Conservation (phyloP, 768 basidiomycete genomes). For the Kwoniella dendrophila region DNA sequence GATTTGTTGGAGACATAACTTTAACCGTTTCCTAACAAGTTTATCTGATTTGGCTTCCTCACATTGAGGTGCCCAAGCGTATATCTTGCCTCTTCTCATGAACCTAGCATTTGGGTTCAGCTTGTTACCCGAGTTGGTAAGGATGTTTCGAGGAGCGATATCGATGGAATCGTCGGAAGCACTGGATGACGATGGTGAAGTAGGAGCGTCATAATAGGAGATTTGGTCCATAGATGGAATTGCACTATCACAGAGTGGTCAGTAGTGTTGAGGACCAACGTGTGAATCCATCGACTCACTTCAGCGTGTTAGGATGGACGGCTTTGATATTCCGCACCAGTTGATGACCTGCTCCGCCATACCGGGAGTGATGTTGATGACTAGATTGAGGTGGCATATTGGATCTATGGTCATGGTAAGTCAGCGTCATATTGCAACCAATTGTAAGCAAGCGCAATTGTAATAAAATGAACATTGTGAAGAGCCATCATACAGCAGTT, state of each 20-base stretch:
- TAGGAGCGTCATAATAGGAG: slow-evolving; percentile 39
- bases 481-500: slow-evolving; percentile 45
- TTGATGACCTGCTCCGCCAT: not conserved
- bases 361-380: slow-evolving; percentile 13
- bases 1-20: slow-evolving; percentile 36
- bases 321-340: not conserved
- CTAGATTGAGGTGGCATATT: slow-evolving; percentile 11
- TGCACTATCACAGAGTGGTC: slow-evolving; percentile 23
- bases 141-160: slow-evolving; percentile 18
- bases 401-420: not conserved
- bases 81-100: slow-evolving; percentile 52
- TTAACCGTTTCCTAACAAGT: slow-evolving; percentile 39
- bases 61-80: slow-evolving; percentile 53
- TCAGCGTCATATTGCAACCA: not conserved
- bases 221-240: slow-evolving; percentile 46
- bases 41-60: slow-evolving; percentile 42
- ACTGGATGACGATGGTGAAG: slow-evolving; percentile 24
- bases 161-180: slow-evolving; percentile 11
- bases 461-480: not conserved
- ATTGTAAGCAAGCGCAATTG: not conserved
- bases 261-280: no score
- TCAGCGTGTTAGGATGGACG: slow-evolving; percentile 6
- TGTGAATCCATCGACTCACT: slow-evolving; percentile 15
- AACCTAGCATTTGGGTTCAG: slow-evolving; percentile 42
- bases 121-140: slow-evolving; percentile 53